A percentile compares a stretch with the other conserved stretches of the same genome.
Evolutionary conservation across 768 basidiomycete genomes (phyloP).

Genomic region (Imleria badia): DNA sequence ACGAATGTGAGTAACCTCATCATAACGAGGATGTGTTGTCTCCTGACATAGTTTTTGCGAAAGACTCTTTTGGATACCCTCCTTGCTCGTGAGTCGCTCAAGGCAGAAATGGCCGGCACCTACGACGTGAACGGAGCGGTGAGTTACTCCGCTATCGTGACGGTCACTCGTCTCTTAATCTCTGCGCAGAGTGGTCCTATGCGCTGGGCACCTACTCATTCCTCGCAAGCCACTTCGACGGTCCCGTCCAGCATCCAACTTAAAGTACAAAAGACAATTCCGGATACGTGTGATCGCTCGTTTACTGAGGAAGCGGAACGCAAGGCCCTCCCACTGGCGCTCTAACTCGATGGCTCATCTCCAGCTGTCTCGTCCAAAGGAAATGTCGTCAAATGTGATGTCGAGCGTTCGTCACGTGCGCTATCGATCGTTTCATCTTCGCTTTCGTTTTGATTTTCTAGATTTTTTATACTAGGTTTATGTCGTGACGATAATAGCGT

Average conservation of each 20-base stretch:
- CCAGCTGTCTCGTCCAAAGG: too few relatives aligned
- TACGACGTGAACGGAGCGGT: neutral
- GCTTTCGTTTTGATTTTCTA: too few relatives aligned
- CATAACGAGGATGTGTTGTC: neutral
- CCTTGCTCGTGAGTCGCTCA: slow-evolving; percentile 7
- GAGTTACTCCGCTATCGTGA: neutral
- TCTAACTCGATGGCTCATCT: neutral
- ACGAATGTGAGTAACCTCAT: slow-evolving; percentile 40
- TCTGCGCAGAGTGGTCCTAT: neutral
- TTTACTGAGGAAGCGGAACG: neutral
- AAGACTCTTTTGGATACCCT: slow-evolving; percentile 17
- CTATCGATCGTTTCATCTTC: too few relatives aligned
- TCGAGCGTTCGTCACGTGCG: too few relatives aligned
- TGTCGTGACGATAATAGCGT: too few relatives aligned
- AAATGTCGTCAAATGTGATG: too few relatives aligned
- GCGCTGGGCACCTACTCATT: neutral
- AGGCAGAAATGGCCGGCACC: neutral
- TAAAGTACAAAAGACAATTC: neutral
- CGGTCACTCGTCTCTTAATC: too few relatives aligned
- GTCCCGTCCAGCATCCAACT: neutral
- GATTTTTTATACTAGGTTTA: too few relatives aligned
- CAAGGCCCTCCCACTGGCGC: slow-evolving; percentile 1
- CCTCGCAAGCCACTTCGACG: neutral
- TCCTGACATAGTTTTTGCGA: neutral
- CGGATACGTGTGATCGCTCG: neutral